Evolutionary conservation across 768 basidiomycete genomes (phyloP).

Genomic region (Mycena rebaudengoi): DNA sequence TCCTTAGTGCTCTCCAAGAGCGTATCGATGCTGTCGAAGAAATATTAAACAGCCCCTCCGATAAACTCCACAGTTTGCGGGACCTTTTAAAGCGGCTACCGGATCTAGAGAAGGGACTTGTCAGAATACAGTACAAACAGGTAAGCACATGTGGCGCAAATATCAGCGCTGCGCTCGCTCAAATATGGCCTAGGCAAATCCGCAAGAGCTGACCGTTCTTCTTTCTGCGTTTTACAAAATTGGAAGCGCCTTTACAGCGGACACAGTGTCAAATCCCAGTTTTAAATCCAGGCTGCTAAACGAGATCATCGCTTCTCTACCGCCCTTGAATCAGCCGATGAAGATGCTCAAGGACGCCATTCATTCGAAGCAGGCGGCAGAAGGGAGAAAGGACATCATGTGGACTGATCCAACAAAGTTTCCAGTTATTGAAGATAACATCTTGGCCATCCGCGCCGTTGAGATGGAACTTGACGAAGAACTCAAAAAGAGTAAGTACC

Average conservation of each 20-base stretch:
- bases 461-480: conserved; percentile 80
- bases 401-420: conserved; percentile 65
- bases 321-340: conserved; percentile 66
- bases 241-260: conserved; percentile 64
- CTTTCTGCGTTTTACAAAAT: conserved; percentile 81
- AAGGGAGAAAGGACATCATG: conserved; percentile 73
- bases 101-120: conserved; percentile 87
- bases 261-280: conserved; percentile 53
- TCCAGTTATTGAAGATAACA: conserved; percentile 63
- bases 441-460: conserved; percentile 69
- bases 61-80: conserved; percentile 72
- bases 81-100: conserved; percentile 79
- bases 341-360: conserved; percentile 63
- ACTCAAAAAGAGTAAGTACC: conserved; percentile 64
- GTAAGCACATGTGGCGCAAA: conserved; percentile 50
- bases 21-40: conserved; percentile 89
- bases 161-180: background rate
- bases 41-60: conserved; percentile 68
- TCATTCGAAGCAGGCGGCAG: conserved; percentile 66
- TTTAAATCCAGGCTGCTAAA: conserved; percentile 77
- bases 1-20: conserved; percentile 69
- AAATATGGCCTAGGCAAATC: conserved; percentile 66
- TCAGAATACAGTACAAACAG: conserved; percentile 91
- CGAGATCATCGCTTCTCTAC: conserved; percentile 72
- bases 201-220: conserved; percentile 80